phyloP scores from a whole-genome alignment of 2,329 filamentous ascomycete genomes.

The Apiospora aurea region DNA sequence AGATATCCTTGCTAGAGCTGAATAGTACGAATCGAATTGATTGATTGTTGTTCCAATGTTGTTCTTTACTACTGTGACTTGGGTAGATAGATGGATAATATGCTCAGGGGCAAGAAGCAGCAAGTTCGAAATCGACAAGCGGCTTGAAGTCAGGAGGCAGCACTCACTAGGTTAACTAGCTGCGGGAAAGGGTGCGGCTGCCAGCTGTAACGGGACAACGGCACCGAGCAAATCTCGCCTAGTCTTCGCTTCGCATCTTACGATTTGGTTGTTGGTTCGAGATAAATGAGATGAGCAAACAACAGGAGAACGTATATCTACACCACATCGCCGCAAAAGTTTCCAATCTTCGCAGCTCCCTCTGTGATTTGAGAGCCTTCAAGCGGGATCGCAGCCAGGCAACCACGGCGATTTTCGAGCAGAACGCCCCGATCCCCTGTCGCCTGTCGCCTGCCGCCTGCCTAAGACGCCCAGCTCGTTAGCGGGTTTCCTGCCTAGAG shows the following conservation, averaged over 20 bases:
- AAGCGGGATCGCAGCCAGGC: neutral
- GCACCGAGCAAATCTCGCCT: neutral
- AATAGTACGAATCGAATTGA: neutral
- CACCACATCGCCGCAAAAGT: neutral
- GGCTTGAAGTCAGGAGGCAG: neutral
- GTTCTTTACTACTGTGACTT: neutral
- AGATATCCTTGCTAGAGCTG: neutral
- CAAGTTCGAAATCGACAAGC: neutral
- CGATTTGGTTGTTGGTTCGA: neutral
- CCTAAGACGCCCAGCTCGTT: neutral
- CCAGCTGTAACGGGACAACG: neutral
- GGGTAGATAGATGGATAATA: neutral
- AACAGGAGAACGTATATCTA: neutral
- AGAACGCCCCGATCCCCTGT: neutral
- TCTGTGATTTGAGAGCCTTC: neutral
- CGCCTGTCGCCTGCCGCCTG: neutral
- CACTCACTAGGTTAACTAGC: too few species aligned
- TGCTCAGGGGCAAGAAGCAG: neutral
- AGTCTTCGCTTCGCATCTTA: neutral
- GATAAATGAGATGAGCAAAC: neutral
- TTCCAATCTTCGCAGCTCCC: neutral
- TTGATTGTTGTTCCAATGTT: neutral
- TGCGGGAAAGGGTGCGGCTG: neutral
- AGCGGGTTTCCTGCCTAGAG: slow-evolving; percentile 9
- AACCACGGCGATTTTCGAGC: neutral